Conservation (phyloP, 2,329 filamentous ascomycete genomes). For the Monosporascus sp. region DNA sequence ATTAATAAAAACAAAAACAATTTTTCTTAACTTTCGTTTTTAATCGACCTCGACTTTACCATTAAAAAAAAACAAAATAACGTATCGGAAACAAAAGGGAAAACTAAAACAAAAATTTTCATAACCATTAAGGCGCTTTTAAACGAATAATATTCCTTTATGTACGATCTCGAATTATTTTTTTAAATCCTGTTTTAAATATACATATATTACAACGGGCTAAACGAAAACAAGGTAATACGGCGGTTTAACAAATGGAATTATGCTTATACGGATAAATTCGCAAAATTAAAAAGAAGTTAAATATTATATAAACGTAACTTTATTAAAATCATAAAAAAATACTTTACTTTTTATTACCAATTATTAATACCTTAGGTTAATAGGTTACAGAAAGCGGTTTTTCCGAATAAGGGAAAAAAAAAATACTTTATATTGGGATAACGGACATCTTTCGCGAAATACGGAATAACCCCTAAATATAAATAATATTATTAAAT, state of each 20-base stretch:
- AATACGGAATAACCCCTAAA: too few relatives aligned
- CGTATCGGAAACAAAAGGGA: background rate
- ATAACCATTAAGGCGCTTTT: constrained; percentile 9
- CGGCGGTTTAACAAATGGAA: constrained; percentile 3
- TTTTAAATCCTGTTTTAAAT: constrained; percentile 38
- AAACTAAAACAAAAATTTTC: constrained; percentile 5
- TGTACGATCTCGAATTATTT: constrained; percentile 28
- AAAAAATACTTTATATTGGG: too few relatives aligned
- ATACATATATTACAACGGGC: constrained; percentile 28
- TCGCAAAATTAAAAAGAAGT: too few relatives aligned
- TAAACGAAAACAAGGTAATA: constrained; percentile 9
- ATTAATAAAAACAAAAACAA: constrained; percentile 3
- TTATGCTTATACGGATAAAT: background rate
- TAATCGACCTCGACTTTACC: constrained; percentile 11
- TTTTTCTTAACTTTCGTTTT: constrained; percentile 1
- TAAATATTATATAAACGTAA: too few relatives aligned
- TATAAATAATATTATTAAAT: too few relatives aligned
- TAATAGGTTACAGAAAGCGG: too few relatives aligned
- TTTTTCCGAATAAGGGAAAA: too few relatives aligned
- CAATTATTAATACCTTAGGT: too few relatives aligned
- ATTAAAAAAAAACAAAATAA: background rate
- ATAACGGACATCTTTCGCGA: too few relatives aligned
- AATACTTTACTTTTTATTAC: too few relatives aligned
- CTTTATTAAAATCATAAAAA: too few relatives aligned
- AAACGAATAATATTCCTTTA: background rate